Conservation (phyloP, 306 rosid genomes). For the Purshia tridentata region DNA sequence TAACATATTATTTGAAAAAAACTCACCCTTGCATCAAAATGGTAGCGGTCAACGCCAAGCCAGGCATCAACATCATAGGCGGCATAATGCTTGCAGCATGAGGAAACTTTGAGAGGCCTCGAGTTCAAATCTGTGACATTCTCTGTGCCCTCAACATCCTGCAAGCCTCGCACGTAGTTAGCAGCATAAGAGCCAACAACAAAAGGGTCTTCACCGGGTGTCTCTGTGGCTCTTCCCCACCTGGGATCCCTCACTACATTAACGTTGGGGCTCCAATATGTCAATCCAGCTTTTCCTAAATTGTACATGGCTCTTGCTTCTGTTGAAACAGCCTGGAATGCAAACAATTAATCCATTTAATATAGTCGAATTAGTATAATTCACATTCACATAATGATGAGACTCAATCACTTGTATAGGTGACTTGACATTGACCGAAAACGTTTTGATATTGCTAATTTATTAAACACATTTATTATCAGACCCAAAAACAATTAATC, state of each 20-base stretch:
- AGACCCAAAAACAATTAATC: too few species aligned
- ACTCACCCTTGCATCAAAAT: constrained; percentile 23
- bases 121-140: constrained; percentile 13
- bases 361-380: not conserved
- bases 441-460: too few species aligned
- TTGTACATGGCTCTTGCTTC: constrained; percentile 69
- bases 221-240: constrained; percentile 26
- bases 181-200: constrained; percentile 16
- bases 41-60: constrained; percentile 20
- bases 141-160: constrained; percentile 25
- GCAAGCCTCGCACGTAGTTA: constrained; percentile 27
- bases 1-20: too few species aligned
- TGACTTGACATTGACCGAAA: too few species aligned
- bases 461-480: too few species aligned
- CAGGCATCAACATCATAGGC: constrained; percentile 24
- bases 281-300: constrained; percentile 51
- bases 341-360: not conserved
- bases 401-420: too few species aligned
- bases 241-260: constrained; percentile 29
- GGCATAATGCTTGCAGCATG: constrained; percentile 24
- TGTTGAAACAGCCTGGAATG: constrained; percentile 24
- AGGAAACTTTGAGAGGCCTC: constrained; percentile 27
- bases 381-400: too few species aligned
- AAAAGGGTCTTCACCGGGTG: constrained; percentile 28
- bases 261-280: constrained; percentile 31